These are phyloP conservation scores for Fusarium sp. DNA, from an alignment of 2,329 filamentous ascomycete genomes.

Conservation along the genomic window DNA sequence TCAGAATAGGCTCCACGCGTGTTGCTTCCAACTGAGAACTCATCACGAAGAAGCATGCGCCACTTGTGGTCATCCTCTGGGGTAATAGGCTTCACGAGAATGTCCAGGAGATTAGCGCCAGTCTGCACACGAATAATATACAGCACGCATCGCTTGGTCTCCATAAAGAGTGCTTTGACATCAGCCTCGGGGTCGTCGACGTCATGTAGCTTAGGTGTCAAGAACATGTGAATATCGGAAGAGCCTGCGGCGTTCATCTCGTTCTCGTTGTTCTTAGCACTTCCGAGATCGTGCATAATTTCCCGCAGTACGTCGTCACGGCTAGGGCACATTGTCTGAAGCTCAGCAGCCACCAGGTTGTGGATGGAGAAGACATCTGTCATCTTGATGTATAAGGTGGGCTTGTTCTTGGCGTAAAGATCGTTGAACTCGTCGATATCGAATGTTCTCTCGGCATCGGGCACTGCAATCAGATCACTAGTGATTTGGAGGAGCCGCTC, in stretches of 20 bases:
- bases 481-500: constrained; percentile 82
- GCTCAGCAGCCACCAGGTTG: constrained; percentile 83
- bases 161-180: constrained; percentile 94
- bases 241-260: constrained; percentile 90
- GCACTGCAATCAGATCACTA: constrained; percentile 82
- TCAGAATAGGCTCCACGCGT: constrained; percentile 91
- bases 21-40: constrained; percentile 75
- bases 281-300: constrained; percentile 92
- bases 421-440: constrained; percentile 99
- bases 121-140: constrained; percentile 98
- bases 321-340: constrained; percentile 79
- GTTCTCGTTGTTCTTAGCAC: constrained; percentile 94
- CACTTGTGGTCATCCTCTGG: constrained; percentile 92
- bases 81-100: constrained; percentile 89
- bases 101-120: constrained; percentile 91
- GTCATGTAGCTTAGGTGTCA: constrained; percentile 90
- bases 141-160: constrained; percentile 95
- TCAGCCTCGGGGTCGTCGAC: constrained; percentile 93
- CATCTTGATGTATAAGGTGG: constrained; percentile 99
- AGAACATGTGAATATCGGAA: constrained; percentile 89
- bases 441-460: constrained; percentile 90
- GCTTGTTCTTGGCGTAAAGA: constrained; percentile 94
- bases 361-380: constrained; percentile 97
- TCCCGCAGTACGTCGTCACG: constrained; percentile 91
- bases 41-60: constrained; percentile 83